These are phyloP conservation scores for Wickerhamomyces sp. DNA, from an alignment of 1,139 yeast species.

Conservation along the genomic window DNA sequence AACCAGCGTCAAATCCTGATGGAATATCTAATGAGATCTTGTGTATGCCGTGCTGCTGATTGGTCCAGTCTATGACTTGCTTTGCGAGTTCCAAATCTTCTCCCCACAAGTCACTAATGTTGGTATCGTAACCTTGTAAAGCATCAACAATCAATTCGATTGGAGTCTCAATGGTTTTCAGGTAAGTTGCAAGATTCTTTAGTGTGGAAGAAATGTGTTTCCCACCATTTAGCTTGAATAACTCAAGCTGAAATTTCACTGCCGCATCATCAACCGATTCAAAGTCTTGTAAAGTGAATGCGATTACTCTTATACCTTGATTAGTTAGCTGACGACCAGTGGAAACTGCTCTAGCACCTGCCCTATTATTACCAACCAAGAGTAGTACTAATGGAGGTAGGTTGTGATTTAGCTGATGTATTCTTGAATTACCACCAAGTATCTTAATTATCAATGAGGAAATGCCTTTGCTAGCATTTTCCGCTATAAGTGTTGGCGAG, in stretches of 20 bases:
- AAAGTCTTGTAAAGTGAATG: slow-evolving; percentile 41
- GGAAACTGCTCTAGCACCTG: slow-evolving; percentile 75
- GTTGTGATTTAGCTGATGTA: slow-evolving; percentile 61
- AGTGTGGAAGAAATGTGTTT: slow-evolving; percentile 35
- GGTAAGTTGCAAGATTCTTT: slow-evolving; percentile 31
- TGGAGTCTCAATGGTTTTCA: slow-evolving; percentile 58
- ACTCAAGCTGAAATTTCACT: slow-evolving; percentile 41
- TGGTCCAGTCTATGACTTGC: slow-evolving; percentile 65
- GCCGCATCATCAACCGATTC: slow-evolving; percentile 26
- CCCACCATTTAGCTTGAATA: slow-evolving; percentile 56
- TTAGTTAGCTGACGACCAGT: slow-evolving; percentile 77
- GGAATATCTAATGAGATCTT: slow-evolving; percentile 76
- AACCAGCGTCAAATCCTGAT: slow-evolving; percentile 80
- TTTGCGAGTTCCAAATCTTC: slow-evolving; percentile 44
- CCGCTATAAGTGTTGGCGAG: slow-evolving; percentile 48
- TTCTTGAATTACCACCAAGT: slow-evolving; percentile 65
- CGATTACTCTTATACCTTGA: slow-evolving; percentile 67
- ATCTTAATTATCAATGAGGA: slow-evolving; percentile 55
- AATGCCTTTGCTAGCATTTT: slow-evolving; percentile 68
- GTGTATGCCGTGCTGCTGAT: slow-evolving; percentile 40
- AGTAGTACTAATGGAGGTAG: slow-evolving; percentile 74
- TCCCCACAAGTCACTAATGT: slow-evolving; percentile 43
- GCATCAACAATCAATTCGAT: slow-evolving; percentile 78
- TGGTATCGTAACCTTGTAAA: slow-evolving; percentile 76
- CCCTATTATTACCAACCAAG: slow-evolving; percentile 66